Evolutionary conservation across 1,139 yeast genomes (phyloP), one percentile per base, ranked within the genome.

Genomic region (Insectozyma bohioensis): DNA sequence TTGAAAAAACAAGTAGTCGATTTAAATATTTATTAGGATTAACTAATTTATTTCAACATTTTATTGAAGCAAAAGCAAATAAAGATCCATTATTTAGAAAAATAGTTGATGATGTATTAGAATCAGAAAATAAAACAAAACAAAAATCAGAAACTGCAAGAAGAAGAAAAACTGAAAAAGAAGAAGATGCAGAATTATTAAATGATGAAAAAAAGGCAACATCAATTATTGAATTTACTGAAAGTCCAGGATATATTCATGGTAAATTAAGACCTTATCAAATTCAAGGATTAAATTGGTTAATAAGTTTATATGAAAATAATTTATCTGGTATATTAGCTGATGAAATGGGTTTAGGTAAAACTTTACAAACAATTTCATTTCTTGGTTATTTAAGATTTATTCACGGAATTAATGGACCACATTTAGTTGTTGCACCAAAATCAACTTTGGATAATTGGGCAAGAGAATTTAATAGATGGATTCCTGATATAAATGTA

Each of bases 301-400:
- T 90, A 50, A 78, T 88, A 14, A 77, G 88, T 1, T 63, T 90
- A 36, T 82, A 84, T 52, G 94, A 85, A 47, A 87, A 90, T 60
- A 80, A 83, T 49, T 72, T 90, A 36, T 80, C 94, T 1, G 97
- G 97, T 30, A 90, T 92, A 31, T 70, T 92, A 39, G 98, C 98
- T 7, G 98, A 92, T 61, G 98, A 92, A 59, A 92, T 92, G 98
- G 98, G 98, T 2, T 72, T 92, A 38, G 98, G 98, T 40, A 92
- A 92, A 56, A 92, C 98, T 1, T 68, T 92, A 40, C 98, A 92
- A 57, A 87, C 97, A 0, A 87, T 92, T 40, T 79, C 97, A 5
- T 84, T 84, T 46, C 61, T 84, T 34, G 92, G 92, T 1, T 83
- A 80, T 48, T 61, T 84, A 31, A 67, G 92, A 41, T 81, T 77